Evolutionary conservation across 208 protist genomes (phyloP), one percentile per base, ranked within the genome.

Genomic region (Leishmania martiniquensis): DNA sequence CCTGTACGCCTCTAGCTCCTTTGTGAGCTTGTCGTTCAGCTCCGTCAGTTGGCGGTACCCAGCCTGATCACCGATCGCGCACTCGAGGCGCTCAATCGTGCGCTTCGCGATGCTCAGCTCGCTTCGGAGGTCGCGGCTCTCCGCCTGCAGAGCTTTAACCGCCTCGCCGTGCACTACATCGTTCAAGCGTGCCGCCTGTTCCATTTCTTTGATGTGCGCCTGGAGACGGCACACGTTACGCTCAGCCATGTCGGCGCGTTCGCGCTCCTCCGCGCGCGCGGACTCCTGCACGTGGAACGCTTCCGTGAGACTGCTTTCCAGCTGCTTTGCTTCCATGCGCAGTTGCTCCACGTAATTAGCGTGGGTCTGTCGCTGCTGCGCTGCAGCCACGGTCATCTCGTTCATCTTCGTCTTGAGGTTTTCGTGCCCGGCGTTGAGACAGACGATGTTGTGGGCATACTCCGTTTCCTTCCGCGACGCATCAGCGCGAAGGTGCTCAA

Each of bases 11-110:
- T 87, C 81, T n/a, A 90, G 66, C 67, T 97, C 91, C 34, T 74
- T 78, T 39, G 67, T 83, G 54, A 97, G 81, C 47, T 85, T 82
- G 55, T 93, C 92, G 72, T 96, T 96, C 71, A 90, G 88, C 81
- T 94, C 91, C 7, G 87, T 87, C 42, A 96, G 82, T 65, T 93
- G 90, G 59, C 87, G 91, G 79, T 89, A 95, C 68, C 89, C 87
- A 17, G 84, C 79, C 72, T 89, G 83, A 55, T 96, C 94, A 32
- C 92, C 91, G 54, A 97, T 83, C 12, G 88, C 84, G 39, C 80
- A 85, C 75, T 97, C 94, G 52, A 96, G 89, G n/a, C 91, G 85
- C 71, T 95, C 87, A 73, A 97, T 95, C 34, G 94, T 97, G 47
- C 89, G 89, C 80, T 94, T 95, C 39, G 91, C 91, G 29, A 91